phyloP scores from a whole-genome alignment of 768 basidiomycete genomes.

The Pulveroboletus sp. region DNA sequence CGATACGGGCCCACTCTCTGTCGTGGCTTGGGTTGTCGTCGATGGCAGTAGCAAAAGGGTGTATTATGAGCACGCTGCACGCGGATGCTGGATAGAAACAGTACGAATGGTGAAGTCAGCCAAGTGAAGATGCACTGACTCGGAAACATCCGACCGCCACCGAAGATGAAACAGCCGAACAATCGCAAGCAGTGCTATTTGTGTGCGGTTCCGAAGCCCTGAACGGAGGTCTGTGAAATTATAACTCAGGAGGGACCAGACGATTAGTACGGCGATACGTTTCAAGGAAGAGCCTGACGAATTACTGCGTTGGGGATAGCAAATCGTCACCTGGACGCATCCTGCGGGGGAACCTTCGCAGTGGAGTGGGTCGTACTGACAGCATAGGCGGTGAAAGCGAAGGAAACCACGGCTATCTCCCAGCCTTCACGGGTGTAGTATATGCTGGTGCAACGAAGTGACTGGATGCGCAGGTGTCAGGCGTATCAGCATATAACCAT shows the following conservation, averaged over 20 bases:
- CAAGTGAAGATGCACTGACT: neutral
- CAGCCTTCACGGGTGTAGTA: neutral
- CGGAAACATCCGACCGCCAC: neutral
- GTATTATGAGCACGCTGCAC: neutral
- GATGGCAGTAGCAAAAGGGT: neutral
- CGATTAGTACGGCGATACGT: neutral
- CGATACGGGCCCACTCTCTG: neutral
- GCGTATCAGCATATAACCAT: slow-evolving; percentile 18
- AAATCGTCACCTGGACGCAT: too few species aligned
- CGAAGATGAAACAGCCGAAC: neutral
- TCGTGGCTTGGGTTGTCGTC: neutral
- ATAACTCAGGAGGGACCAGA: slow-evolving; percentile 4
- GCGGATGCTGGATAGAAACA: neutral
- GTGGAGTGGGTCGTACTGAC: neutral
- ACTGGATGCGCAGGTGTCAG: neutral
- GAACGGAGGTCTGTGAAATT: neutral
- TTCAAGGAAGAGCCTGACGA: slow-evolving; percentile 19
- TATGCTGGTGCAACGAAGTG: neutral
- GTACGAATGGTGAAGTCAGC: neutral
- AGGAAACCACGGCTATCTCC: neutral
- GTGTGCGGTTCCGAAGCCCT: neutral
- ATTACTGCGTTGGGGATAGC: neutral
- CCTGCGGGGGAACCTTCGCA: too few species aligned
- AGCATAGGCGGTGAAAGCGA: neutral
- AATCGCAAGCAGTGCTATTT: neutral